Base-by-base conservation (phyloP, 345 rosid species). In the Boechera divaricarpa region DNA sequence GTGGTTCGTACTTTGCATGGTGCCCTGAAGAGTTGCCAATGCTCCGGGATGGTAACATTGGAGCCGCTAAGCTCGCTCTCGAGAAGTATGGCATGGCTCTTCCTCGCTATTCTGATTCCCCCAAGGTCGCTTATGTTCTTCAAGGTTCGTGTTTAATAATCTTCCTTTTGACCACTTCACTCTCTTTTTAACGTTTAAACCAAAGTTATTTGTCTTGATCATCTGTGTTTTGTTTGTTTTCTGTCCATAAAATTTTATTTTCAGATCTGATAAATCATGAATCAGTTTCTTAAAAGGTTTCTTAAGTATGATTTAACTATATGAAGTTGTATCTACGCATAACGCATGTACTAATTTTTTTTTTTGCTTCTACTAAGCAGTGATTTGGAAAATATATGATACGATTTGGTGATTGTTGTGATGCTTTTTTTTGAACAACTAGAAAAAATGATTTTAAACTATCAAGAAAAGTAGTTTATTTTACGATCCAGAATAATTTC, bases 61-160 rank as follows among this genome's bases (percentile, higher is more conserved):
- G 97, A 8, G 98, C 98, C 5, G 89, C 97, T 29, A 92, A 94
- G 77, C 93, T 94, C 47, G 85, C 84, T 54, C 98, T 94, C 2
- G 89, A 85, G 80, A 92, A 89, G 85, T 28, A 83, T 68, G 98
- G 98, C 56, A 80, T 94, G 39, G 97, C 92, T 63, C 88, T 90
- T 59, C 98, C 98, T 79, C 82, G 89, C 6, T 94, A 92, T 86
- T 88, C 90, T 63, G 97, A 94, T 76, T 94, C 97, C 16, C 77
- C 92, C 8, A 92, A 87, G 83, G 96, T 94, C 56, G 97, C 97
- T 58, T 90, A 94, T 79, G 93, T 92, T 58, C 97, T 94, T 60
- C 97, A 85, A 83, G 98, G 97, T 94, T 44, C 7, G 63, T 48
- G n/a, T 16, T 54, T 29, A 4, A 9, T 10, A 2, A 57, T 63